Evolutionary conservation across 306 rosid genomes (phyloP), one percentile per base, ranked within the genome.

Genomic region (Hippophae tibetana): DNA sequence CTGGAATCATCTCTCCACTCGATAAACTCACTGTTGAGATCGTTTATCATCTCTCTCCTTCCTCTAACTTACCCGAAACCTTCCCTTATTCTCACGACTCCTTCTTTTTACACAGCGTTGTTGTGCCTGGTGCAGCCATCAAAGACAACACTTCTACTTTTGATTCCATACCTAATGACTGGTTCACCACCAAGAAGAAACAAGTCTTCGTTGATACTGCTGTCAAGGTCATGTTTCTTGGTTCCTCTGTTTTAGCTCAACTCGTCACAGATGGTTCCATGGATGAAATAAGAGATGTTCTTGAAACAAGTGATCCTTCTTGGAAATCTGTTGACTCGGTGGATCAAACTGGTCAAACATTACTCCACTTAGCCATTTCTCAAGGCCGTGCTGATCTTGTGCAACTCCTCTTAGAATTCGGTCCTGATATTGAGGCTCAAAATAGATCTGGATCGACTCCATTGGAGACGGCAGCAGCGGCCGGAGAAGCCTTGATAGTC

Each of bases 191-290:
- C 0, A 83, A 71, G 45, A 90, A 72, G 79, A 90, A 90, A 49
- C 97, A 90, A 55, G 94, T 90, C 1, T 90, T 86, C 46, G 63
- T 78, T 7, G 97, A 90, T 53, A 86, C 90, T 7, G 90, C 81
- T 47, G 78, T 90, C 61, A 81, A 70, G 26, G 67, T 86, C 48
- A 77, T 86, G 83, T 90, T 86, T 49, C 82, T 77, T 2, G 97
- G 97, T n/a, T 70, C 95, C 4, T 57, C 67, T 3, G 65, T 86
- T 46, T 38, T 84, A 47, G 74, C 94, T 2, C 81, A 81, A 5
- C 81, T 90, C 0, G 75, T 90, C 27, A 47, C 68, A 0, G 77
- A 75, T 7, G 94, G 89, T 2, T 78, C 82, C 7, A 86, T 82
- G 81, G 94, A 86, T 47, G 79, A 81, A 2, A 67, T 81, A 3